Percentiles rank a stretch among this genome's conserved stretches.
These are phyloP conservation scores for Heritiera littoralis DNA, from an alignment of 345 rosid species.

Conservation along the genomic window DNA sequence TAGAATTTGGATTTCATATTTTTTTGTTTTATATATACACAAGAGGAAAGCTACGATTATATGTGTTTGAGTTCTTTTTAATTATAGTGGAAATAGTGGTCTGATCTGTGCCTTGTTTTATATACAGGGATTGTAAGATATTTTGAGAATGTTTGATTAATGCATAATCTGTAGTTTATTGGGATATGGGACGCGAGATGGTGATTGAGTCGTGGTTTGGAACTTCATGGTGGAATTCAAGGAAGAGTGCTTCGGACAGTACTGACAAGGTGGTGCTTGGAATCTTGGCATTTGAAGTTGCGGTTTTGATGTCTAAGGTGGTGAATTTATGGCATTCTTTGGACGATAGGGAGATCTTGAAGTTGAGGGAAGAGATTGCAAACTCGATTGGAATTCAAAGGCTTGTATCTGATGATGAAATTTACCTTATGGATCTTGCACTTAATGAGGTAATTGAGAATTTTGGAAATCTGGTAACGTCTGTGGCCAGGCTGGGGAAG, in stretches of 20 bases:
- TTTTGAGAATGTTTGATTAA: constrained; percentile 20
- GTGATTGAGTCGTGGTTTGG: constrained; percentile 58
- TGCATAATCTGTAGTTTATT: constrained; percentile 6
- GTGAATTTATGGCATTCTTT: constrained; percentile 55
- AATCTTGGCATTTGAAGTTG: constrained; percentile 63
- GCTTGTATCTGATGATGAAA: constrained; percentile 53
- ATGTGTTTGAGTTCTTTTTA: not conserved
- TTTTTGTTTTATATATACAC: not conserved
- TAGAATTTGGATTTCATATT: not conserved
- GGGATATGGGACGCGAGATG: constrained; percentile 43
- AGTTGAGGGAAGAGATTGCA: constrained; percentile 49
- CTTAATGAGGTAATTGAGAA: constrained; percentile 54
- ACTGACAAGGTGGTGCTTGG: constrained; percentile 48
- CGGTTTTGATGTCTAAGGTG: constrained; percentile 55
- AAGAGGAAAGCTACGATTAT: not conserved
- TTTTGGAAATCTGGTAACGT: constrained; percentile 43
- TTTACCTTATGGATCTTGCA: constrained; percentile 57
- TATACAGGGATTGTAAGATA: constrained; percentile 26
- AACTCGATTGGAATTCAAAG: constrained; percentile 46
- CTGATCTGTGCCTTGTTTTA: constrained; percentile 11
- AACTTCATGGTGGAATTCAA: constrained; percentile 39
- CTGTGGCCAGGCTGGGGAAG: constrained; percentile 52
- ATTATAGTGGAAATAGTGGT: not conserved
- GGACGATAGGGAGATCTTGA: constrained; percentile 43
- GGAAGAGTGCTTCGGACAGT: constrained; percentile 38